Evolutionary conservation across 2,329 filamentous ascomycete species (phyloP).

Genomic region (Colletotrichum shisoi): DNA sequence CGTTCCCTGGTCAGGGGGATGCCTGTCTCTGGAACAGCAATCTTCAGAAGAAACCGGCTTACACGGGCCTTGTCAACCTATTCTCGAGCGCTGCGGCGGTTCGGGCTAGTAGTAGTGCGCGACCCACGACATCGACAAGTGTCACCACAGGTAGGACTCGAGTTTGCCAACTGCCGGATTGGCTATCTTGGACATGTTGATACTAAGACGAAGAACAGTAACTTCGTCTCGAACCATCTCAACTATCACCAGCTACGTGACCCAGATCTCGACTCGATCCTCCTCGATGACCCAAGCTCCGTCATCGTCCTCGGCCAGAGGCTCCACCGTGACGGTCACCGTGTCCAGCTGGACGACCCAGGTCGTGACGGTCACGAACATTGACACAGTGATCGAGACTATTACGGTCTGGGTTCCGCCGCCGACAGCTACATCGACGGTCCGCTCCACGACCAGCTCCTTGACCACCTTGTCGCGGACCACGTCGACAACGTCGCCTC

Average conservation of each 20-base stretch:
- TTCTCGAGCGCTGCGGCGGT: slow-evolving; percentile 18
- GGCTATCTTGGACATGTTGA: neutral
- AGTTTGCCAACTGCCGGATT: neutral
- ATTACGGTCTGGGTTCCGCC: slow-evolving; percentile 31
- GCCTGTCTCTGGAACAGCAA: slow-evolving; percentile 54
- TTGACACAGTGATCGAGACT: slow-evolving; percentile 31
- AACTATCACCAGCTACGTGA: neutral
- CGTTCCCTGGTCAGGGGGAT: slow-evolving; percentile 52
- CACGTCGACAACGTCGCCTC: slow-evolving; percentile 12
- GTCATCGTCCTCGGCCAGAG: neutral
- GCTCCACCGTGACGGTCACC: slow-evolving; percentile 17
- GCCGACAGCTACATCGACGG: slow-evolving; percentile 8
- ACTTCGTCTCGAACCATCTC: neutral
- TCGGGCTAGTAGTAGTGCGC: slow-evolving; percentile 2
- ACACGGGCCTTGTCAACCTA: slow-evolving; percentile 46
- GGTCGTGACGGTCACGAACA: slow-evolving; percentile 17
- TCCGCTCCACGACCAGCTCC: neutral
- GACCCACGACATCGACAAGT: slow-evolving; percentile 1
- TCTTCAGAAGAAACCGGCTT: slow-evolving; percentile 54
- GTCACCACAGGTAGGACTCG: neutral
- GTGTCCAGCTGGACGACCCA: slow-evolving; percentile 33
- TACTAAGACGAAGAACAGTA: neutral
- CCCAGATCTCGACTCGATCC: slow-evolving; percentile 1
- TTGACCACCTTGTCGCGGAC: slow-evolving; percentile 3
- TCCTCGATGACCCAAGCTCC: neutral